Conservation (phyloP, 2,329 filamentous ascomycete genomes). For the Aspergillus oerlinghausenensis region DNA sequence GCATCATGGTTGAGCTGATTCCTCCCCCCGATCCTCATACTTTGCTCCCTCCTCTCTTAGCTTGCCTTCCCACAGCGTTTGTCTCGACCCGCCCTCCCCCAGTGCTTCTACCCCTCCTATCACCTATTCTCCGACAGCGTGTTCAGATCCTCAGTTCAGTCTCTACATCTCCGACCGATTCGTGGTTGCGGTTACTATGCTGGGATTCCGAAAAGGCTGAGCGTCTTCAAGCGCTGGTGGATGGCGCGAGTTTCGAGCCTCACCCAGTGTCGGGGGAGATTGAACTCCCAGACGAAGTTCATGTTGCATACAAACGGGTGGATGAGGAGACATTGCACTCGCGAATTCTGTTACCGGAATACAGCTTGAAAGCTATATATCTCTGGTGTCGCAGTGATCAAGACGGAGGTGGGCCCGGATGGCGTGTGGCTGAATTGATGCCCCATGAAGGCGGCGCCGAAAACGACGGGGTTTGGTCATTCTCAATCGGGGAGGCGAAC, state of each 20-base stretch:
- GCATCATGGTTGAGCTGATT: constrained; percentile 51
- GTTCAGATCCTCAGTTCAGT: constrained; percentile 52
- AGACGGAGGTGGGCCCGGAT: constrained; percentile 48
- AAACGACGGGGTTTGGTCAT: constrained; percentile 49
- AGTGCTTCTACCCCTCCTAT: constrained; percentile 56
- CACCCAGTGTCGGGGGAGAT: constrained; percentile 63
- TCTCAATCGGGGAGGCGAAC: constrained; percentile 52
- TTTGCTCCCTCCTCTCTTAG: constrained; percentile 59
- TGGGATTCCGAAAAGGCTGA: constrained; percentile 54
- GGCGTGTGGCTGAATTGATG: constrained; percentile 58
- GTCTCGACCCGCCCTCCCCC: constrained; percentile 57
- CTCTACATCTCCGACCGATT: constrained; percentile 40
- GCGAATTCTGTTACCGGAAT: constrained; percentile 51
- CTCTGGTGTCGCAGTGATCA: constrained; percentile 59
- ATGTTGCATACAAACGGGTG: constrained; percentile 53
- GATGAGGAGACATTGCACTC: constrained; percentile 60
- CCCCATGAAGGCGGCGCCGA: constrained; percentile 47
- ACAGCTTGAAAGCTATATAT: constrained; percentile 52
- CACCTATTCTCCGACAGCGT: constrained; percentile 60
- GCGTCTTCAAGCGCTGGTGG: constrained; percentile 50
- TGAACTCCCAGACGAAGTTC: constrained; percentile 55
- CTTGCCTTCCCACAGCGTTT: constrained; percentile 59
- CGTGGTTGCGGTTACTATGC: constrained; percentile 57
- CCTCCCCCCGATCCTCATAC: constrained; percentile 52
- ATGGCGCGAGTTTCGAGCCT: constrained; percentile 54